phyloP scores from a whole-genome alignment of 164 flowering plant species.

The Magnolia officinalis region DNA sequence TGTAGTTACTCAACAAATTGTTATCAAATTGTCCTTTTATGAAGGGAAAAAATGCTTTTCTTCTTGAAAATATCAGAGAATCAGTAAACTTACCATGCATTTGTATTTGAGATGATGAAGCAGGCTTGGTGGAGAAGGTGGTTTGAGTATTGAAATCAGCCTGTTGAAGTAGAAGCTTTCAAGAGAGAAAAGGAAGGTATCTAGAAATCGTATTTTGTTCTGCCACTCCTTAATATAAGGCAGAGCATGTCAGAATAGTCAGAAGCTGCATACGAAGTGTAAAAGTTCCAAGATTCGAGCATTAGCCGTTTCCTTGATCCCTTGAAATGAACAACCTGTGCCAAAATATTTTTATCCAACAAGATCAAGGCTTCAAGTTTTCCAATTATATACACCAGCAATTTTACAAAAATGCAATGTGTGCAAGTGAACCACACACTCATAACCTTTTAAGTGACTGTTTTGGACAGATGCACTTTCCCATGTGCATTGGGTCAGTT shows the following conservation, averaged over 20 bases:
- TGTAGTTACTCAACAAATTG: neutral
- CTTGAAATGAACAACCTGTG: slow-evolving; percentile 93
- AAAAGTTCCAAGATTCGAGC: slow-evolving; percentile 95
- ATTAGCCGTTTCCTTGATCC: slow-evolving; percentile 96
- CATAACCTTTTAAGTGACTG: no score
- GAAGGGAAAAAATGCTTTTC: neutral
- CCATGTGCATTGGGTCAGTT: no score
- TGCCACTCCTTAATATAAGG: slow-evolving; percentile 75
- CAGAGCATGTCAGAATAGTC: slow-evolving; percentile 75
- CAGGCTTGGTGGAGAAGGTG: neutral
- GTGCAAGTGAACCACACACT: no score
- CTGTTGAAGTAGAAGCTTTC: neutral
- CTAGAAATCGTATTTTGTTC: slow-evolving; percentile 85
- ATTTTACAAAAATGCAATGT: no score
- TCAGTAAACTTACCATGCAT: neutral
- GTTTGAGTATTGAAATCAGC: neutral
- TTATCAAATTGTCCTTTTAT: neutral
- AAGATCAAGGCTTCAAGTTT: neutral
- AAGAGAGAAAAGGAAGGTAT: neutral
- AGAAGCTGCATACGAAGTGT: slow-evolving; percentile 36
- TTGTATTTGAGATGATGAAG: neutral
- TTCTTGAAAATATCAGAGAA: neutral
- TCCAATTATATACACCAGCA: no score
- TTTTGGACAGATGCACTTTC: no score
- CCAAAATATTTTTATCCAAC: neutral